A percentile compares a stretch with the other conserved stretches of the same genome.
These are phyloP conservation scores for Elsinoe arachidis DNA, from an alignment of 2,329 filamentous ascomycete species.

Conservation along the genomic window DNA sequence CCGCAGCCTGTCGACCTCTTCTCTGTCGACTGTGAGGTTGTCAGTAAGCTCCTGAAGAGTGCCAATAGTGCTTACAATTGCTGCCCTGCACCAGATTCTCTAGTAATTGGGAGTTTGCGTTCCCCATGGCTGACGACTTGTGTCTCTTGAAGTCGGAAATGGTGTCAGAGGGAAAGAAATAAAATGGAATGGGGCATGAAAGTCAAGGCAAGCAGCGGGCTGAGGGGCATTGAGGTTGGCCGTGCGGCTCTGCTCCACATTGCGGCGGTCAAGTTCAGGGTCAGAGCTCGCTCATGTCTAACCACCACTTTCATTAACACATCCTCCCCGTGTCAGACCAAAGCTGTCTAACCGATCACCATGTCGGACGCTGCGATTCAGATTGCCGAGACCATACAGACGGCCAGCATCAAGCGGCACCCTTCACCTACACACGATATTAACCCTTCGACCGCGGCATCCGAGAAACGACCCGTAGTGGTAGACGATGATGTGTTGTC, in stretches of 20 bases:
- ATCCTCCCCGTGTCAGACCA: neutral
- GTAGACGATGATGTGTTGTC: constrained; percentile 32
- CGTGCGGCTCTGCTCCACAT: constrained; percentile 5
- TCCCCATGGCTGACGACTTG: constrained; percentile 36
- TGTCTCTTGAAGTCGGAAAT: constrained; percentile 12
- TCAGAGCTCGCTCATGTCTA: neutral
- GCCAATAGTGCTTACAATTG: constrained; percentile 61
- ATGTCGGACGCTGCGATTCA: constrained; percentile 35
- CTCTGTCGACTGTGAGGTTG: constrained; percentile 69
- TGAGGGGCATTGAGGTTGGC: constrained; percentile 6
- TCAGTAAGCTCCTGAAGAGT: constrained; percentile 11
- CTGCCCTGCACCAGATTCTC: constrained; percentile 94
- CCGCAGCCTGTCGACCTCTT: constrained; percentile 89
- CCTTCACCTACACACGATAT: constrained; percentile 68
- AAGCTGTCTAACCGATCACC: neutral
- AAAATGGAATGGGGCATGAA: neutral
- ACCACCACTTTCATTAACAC: neutral
- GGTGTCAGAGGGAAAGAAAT: neutral
- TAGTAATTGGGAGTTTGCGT: constrained; percentile 60
- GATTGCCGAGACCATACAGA: constrained; percentile 71
- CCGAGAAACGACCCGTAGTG: constrained; percentile 53
- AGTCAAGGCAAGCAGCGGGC: constrained; percentile 19
- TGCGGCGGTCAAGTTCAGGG: neutral
- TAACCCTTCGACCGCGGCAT: constrained; percentile 70
- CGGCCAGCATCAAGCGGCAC: constrained; percentile 63